These are phyloP conservation scores for Ilyonectria destructans DNA, from an alignment of 2,329 filamentous ascomycete species.

Conservation along the genomic window DNA sequence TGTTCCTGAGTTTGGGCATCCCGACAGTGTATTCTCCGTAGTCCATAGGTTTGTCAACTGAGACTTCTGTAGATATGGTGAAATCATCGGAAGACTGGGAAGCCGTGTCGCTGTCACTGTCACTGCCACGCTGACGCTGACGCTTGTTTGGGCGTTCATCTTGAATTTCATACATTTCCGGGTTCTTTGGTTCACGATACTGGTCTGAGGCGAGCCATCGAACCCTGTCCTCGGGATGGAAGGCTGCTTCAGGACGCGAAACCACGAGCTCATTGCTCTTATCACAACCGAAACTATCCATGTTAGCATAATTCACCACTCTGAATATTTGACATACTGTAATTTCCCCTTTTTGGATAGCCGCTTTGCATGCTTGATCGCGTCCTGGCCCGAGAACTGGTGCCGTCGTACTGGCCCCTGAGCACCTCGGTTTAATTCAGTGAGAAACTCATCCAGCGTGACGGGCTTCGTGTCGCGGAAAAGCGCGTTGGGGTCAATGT, in stretches of 20 bases:
- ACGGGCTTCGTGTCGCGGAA: constrained; percentile 37
- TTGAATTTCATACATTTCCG: not conserved
- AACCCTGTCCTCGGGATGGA: constrained; percentile 46
- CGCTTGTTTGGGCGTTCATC: not conserved
- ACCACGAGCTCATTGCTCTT: constrained; percentile 8
- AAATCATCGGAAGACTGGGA: not conserved
- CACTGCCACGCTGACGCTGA: no score
- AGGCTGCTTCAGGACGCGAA: constrained; percentile 11
- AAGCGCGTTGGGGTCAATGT: constrained; percentile 32
- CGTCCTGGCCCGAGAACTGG: constrained; percentile 44
- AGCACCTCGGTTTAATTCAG: constrained; percentile 44
- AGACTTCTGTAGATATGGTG: constrained; percentile 36
- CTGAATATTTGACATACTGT: constrained; percentile 26
- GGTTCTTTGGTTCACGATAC: not conserved
- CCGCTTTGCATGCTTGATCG: constrained; percentile 21
- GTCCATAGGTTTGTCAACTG: constrained; percentile 27
- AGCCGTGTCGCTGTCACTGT: not conserved
- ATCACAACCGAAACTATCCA: constrained; percentile 13
- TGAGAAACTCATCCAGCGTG: constrained; percentile 43
- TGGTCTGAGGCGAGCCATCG: constrained; percentile 29
- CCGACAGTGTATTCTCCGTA: constrained; percentile 31
- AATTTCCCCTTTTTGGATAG: constrained; percentile 32
- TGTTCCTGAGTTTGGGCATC: constrained; percentile 38
- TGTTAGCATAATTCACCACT: constrained; percentile 27
- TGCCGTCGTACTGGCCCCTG: constrained; percentile 41